A percentile compares a stretch with the other conserved stretches of the same genome.
Evolutionary conservation across 129 eudicot genomes (phyloP).

Genomic region (Centaurea solstitialis): DNA sequence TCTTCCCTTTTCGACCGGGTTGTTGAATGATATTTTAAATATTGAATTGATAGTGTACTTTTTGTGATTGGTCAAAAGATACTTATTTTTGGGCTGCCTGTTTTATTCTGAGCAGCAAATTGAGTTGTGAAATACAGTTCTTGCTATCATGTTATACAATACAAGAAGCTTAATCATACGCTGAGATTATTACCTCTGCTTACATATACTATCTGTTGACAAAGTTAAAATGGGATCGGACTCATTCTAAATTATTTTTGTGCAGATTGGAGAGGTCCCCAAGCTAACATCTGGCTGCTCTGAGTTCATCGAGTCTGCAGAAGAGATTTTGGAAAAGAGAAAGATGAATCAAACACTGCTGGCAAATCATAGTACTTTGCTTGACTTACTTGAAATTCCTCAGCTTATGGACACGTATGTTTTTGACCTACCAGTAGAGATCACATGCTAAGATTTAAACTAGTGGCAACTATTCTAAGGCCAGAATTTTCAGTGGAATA

Average conservation of each 20-base stretch:
- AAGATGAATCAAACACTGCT: slow-evolving; percentile 94
- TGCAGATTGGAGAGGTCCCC: slow-evolving; percentile 94
- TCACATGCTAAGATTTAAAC: slow-evolving; percentile 20
- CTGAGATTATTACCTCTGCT: not conserved
- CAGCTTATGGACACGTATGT: slow-evolving; percentile 99
- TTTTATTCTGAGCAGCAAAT: not conserved
- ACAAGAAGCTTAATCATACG: slow-evolving; percentile 8
- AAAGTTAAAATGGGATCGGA: slow-evolving; percentile 2
- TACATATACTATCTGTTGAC: not conserved
- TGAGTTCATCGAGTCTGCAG: slow-evolving; percentile 92
- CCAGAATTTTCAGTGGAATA: not conserved
- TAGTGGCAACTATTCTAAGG: slow-evolving; percentile 19
- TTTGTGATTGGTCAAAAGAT: slow-evolving; percentile 6
- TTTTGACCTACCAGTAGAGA: slow-evolving; percentile 25
- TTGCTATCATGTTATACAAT: slow-evolving; percentile 13
- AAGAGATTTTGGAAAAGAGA: slow-evolving; percentile 83
- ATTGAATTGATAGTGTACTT: not conserved
- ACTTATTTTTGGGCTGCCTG: not conserved
- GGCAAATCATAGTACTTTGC: slow-evolving; percentile 93
- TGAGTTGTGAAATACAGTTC: slow-evolving; percentile 21
- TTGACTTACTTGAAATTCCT: slow-evolving; percentile 99
- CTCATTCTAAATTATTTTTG: slow-evolving; percentile 15
- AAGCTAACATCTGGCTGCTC: slow-evolving; percentile 95
- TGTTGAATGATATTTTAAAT: not conserved
- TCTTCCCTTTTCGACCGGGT: not conserved